Evolutionary conservation across 2,329 filamentous ascomycete species (phyloP), one percentile per base, ranked within the genome.

Genomic region (Sclerotinia nivalis): DNA sequence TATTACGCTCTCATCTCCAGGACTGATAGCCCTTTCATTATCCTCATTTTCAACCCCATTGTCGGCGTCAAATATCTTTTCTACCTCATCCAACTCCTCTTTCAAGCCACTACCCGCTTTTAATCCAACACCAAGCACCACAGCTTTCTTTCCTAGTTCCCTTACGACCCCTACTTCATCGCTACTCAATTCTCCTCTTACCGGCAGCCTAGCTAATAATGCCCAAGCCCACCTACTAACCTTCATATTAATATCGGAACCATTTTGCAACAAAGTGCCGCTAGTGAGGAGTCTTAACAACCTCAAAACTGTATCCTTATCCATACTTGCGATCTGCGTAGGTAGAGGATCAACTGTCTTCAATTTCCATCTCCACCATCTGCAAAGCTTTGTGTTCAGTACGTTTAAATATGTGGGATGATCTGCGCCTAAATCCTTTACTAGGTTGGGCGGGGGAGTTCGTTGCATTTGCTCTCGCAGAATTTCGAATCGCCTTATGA

Each of bases 191-290:
- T 92, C 89, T 1, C 93, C 93, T 13, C 88, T 82, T 49, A 92
- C 91, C 0, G 91, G 89, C 70, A 95, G 84, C 70, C 89, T 86
- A 3, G 91, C 93, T 58, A 97, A 83, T 70, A 97, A 80, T 0
- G 91, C 89, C 94, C 93, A 97, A 5, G 92, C 83, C 95, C 95
- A 98, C 22, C 88, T 85, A 71, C 93, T 93, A 6, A 92, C 88
- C 61, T 89, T 86, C 75, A 87, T 85, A 37, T 87, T 83, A 43
- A 93, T 82, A 43, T 85, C 84, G 31, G 83, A n/a, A 86, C 86
- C 64, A 85, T 85, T 59, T 84, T 85, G 67, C 91, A 84, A 65
- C 15, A 76, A n/a, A 71, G 87, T 88, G 66, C 88, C 87, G 25
- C 85, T 84, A 40, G 91, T 82, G n/a, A 92, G 81, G 66, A 94